Base-by-base conservation (phyloP, 768 basidiomycete genomes). In the Rhizopogon rudus region DNA sequence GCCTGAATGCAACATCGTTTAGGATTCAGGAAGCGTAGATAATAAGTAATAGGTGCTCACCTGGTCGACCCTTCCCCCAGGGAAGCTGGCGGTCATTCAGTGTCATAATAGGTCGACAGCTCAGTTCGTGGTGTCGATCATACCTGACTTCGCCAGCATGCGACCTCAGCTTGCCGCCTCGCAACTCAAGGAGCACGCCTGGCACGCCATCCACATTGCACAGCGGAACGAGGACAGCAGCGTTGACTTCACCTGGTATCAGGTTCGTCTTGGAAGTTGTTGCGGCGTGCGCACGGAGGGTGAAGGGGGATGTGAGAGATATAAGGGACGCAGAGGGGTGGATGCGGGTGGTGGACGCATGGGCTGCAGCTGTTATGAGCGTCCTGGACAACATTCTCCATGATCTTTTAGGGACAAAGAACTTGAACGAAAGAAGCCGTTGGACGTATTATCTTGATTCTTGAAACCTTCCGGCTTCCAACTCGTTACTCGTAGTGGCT, bases 181-280 rank as follows among this genome's bases (percentile, higher is more conserved):
- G 77, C 33, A 91, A 81, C 25, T 25, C 67, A 14, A 91, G 76
- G 45, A 92, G 65, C 17, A 93, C 77, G 6, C 88, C 84, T 0
- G 90, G 86, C 13, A 73, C 72, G 50, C 77, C 75, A 33, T 78
- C 72, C 17, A 91, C 84, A 63, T 92, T 91, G 70, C 88, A 91
- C 50, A 91, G 73, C 0, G 88, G 88, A 59, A 92, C 80, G 50
- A 91, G 72, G 25, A 92, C 85, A 3, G 87, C 86, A 9, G 90
- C 90, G 61, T 82, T 77, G 37, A 65, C 45, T 62, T 59, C 77
- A 74, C 20, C 57, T 48, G 16, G 56, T 57, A 64, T 58, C 52
- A 62, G 60, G 29, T 56, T 55, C 51, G 65, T 69, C 6, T 49
- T 88, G 88, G 69, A 88, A 88, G 73, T 88, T 90, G 64, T 25